Conservation (phyloP, 768 basidiomycete species). For the Peribolospora baueri region DNA sequence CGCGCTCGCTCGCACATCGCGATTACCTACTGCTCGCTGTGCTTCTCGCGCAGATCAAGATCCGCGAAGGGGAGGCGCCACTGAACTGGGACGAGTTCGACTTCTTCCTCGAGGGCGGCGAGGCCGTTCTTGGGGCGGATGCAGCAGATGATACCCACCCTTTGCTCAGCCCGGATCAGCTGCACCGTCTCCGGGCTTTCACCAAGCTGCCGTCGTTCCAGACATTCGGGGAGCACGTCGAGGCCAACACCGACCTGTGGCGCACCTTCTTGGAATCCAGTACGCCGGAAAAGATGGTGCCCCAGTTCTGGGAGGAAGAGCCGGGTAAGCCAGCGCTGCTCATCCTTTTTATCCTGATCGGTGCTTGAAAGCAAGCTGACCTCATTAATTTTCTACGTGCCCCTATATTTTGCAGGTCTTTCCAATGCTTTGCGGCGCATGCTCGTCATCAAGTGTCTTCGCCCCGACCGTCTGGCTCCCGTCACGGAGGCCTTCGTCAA, state of each 20-base stretch:
- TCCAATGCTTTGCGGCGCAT: slow-evolving; percentile 49
- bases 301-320: slow-evolving; percentile 44
- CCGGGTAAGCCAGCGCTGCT: slow-evolving; percentile 34
- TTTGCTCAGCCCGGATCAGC: slow-evolving; percentile 42
- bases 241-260: slow-evolving; percentile 44
- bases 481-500: slow-evolving; percentile 52
- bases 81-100: slow-evolving; percentile 55
- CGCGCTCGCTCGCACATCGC: slow-evolving; percentile 63
- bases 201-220: slow-evolving; percentile 53
- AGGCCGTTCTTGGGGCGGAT: slow-evolving; percentile 24
- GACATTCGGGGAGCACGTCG: slow-evolving; percentile 37
- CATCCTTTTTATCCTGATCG: not conserved
- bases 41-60: slow-evolving; percentile 65
- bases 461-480: slow-evolving; percentile 74
- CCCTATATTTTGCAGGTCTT: slow-evolving; percentile 13
- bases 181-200: slow-evolving; percentile 40
- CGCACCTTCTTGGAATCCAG: slow-evolving; percentile 38
- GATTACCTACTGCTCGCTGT: slow-evolving; percentile 82
- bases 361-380: slow-evolving; percentile 8
- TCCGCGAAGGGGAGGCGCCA: slow-evolving; percentile 42
- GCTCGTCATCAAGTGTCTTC: slow-evolving; percentile 64
- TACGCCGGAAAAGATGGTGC: slow-evolving; percentile 43
- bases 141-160: slow-evolving; percentile 22
- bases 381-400: slow-evolving; percentile 13
- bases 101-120: slow-evolving; percentile 72